Evolutionary conservation across 768 basidiomycete species (phyloP).

Genomic region (Pleurotus pulmonarius): DNA sequence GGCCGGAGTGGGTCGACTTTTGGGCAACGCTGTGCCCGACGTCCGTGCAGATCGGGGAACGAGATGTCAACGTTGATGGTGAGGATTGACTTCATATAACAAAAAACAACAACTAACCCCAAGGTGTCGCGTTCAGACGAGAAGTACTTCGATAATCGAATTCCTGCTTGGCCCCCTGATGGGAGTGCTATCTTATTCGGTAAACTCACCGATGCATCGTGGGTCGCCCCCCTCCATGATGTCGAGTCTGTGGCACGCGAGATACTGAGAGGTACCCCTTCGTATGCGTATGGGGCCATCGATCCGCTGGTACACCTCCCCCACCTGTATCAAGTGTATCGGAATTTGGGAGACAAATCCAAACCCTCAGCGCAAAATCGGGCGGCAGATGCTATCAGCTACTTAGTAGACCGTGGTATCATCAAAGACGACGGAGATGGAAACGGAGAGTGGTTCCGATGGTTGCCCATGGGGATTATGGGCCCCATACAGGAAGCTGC

Average conservation of each 20-base stretch:
- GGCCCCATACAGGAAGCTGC: conserved; percentile 82
- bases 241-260: conserved; percentile 26
- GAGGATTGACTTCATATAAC: not conserved
- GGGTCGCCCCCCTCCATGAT: conserved; percentile 54
- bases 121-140: conserved; percentile 25
- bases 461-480: conserved; percentile 65
- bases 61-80: conserved; percentile 30
- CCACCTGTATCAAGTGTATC: conserved; percentile 54
- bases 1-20: conserved; percentile 89
- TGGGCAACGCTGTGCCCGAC: conserved; percentile 82
- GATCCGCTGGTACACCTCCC: conserved; percentile 57
- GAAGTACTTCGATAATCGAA: conserved; percentile 60
- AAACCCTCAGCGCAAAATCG: conserved; percentile 53
- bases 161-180: conserved; percentile 78
- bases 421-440: conserved; percentile 34
- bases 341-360: conserved; percentile 52
- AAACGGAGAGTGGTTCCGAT: conserved; percentile 34
- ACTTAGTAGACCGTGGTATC: conserved; percentile 43
- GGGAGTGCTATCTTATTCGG: conserved; percentile 63
- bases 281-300: conserved; percentile 58
- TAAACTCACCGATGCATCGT: conserved; percentile 61
- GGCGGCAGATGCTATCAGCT: conserved; percentile 59
- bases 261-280: conserved; percentile 48
- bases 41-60: conserved; percentile 53
- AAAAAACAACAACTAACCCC: conserved; percentile 3